Evolutionary conservation across 208 protist species (phyloP).

Genomic region (Acanthamoeba culbertsoni): DNA sequence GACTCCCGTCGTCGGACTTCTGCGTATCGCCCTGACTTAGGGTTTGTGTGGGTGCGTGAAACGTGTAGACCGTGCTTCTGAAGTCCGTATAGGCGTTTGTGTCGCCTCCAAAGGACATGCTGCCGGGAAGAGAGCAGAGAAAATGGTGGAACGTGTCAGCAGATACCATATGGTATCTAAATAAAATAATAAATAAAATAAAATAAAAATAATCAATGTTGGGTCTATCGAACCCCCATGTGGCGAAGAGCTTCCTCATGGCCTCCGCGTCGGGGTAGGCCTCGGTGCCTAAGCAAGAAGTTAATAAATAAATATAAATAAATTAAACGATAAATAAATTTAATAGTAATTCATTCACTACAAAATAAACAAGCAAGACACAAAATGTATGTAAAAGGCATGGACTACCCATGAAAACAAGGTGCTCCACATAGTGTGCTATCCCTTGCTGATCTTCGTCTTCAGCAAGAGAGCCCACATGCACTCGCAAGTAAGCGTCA

Average conservation of each 20-base stretch:
- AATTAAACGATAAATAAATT: no score
- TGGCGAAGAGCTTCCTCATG: slow-evolving; percentile 55
- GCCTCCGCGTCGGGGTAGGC: slow-evolving; percentile 30
- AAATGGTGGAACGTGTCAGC: neutral
- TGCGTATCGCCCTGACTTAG: neutral
- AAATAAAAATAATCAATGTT: neutral
- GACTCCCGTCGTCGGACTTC: neutral
- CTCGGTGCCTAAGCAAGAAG: slow-evolving; percentile 4
- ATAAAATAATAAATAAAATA: neutral
- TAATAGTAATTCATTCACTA: no score
- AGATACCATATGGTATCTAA: neutral
- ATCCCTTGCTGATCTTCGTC: slow-evolving; percentile 42
- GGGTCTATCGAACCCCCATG: neutral
- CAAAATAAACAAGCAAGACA: no score
- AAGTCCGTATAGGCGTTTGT: slow-evolving; percentile 54
- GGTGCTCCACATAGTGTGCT: slow-evolving; percentile 42
- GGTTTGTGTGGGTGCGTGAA: slow-evolving; percentile 19
- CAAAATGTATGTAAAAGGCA: no score
- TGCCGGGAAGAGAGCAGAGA: neutral
- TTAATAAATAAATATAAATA: no score
- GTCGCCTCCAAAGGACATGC: slow-evolving; percentile 54
- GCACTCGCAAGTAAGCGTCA: slow-evolving; percentile 29
- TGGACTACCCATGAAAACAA: slow-evolving; percentile 12
- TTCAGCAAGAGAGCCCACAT: slow-evolving; percentile 39
- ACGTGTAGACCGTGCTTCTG: slow-evolving; percentile 52